These are phyloP conservation scores for Musa schizocarpa DNA, from an alignment of 176 grass and related monocot genomes.

Conservation along the genomic window DNA sequence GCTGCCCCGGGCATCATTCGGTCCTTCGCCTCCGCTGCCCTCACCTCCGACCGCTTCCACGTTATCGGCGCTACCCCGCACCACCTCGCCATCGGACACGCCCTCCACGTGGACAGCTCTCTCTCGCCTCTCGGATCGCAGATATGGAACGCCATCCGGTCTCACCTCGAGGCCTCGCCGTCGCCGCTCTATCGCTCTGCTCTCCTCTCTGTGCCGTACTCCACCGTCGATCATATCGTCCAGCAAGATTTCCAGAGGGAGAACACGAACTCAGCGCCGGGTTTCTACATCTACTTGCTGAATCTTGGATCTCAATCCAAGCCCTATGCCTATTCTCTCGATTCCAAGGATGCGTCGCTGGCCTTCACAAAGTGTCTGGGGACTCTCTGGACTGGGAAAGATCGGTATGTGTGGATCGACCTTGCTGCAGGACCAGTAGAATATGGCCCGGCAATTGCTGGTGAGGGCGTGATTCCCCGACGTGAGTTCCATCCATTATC, in stretches of 20 bases:
- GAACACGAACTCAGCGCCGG: slow-evolving; percentile 29
- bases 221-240: slow-evolving; percentile 50
- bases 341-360: slow-evolving; percentile 32
- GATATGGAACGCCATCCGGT: slow-evolving; percentile 11
- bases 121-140: slow-evolving; percentile 24
- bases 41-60: slow-evolving; percentile 46
- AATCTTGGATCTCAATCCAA: slow-evolving; percentile 56
- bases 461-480: slow-evolving; percentile 77
- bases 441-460: slow-evolving; percentile 82
- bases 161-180: slow-evolving; percentile 8
- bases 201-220: slow-evolving; percentile 65
- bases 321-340: slow-evolving; percentile 55
- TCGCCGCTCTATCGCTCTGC: slow-evolving; percentile 40
- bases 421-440: slow-evolving; percentile 71
- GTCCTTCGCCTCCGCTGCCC: slow-evolving; percentile 30
- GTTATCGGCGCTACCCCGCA: slow-evolving; percentile 34
- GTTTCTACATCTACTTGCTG: slow-evolving; percentile 84
- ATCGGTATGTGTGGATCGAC: slow-evolving; percentile 92
- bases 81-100: slow-evolving; percentile 42
- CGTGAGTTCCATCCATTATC: slow-evolving; percentile 91
- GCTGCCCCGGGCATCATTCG: slow-evolving; percentile 22
- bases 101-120: slow-evolving; percentile 30
- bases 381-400: slow-evolving; percentile 76
- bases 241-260: slow-evolving; percentile 44
- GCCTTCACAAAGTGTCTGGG: slow-evolving; percentile 67